Base-by-base conservation (phyloP, 1,139 yeast species). In the Kodamaea sp. region DNA sequence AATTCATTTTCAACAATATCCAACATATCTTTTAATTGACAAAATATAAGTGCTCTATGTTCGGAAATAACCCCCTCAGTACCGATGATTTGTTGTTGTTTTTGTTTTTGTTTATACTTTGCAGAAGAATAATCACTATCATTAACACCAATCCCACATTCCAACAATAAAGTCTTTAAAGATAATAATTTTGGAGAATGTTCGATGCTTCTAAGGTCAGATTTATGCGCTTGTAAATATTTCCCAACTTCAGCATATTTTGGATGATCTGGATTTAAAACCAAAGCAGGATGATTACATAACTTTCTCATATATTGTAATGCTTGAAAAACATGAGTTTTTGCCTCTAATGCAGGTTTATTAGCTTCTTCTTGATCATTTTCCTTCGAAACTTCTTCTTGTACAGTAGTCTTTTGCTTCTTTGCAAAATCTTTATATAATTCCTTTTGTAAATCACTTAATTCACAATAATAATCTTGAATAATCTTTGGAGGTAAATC, bases 401-500 rank as follows among this genome's bases (percentile, higher is more conserved):
- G 80, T 5, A 90, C 92, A 2, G 78, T 69, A 5, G 75, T 65
- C 58, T 87, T 86, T 56, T 92, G 97, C 57, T 86, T 87, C 51
- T 76, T 79, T n/a, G 95, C 90, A 65, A 94, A 92, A 58, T 88
- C 95, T 45, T 81, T 85, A 64, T 94, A 94, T 35, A 94, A 68
- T 49, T 81, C 84, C 55, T 84, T 84, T 60, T 94, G 99, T 44
- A 89, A 68, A 45, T 88, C 96, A 54, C 96, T 87, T 47, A 94
- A 71, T 51, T 92, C 97, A 69, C 98, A 94, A 60, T 92, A 92
- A 59, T 94, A 90, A 66, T 94, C 99, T 62, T 94, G 99, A 50
- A 94, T 92, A 50, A 94, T 92, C 65, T 94, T 94, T 32, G 99
- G 99, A 8, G 99, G 99, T 49, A 94, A 72, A 61, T 94, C 99